These are phyloP conservation scores for Scortechinia acanthostroma DNA, from an alignment of 2,329 filamentous ascomycete species.

Conservation along the genomic window DNA sequence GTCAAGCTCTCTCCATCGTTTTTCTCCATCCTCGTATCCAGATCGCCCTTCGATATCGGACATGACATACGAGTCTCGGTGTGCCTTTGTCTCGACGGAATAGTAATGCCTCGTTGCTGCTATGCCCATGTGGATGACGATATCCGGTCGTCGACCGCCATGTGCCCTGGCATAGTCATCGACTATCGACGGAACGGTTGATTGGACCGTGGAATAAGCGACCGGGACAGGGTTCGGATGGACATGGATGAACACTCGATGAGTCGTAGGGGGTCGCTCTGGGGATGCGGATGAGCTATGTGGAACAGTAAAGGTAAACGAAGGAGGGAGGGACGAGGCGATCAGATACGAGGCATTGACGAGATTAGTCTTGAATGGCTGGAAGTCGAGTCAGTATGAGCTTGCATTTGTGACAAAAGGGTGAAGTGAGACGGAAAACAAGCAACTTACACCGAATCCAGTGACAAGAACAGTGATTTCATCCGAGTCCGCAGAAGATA, in stretches of 20 bases:
- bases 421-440: too few species aligned
- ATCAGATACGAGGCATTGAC: constrained; percentile 48
- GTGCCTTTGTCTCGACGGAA: constrained; percentile 37
- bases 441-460: neutral
- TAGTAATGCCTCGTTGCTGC: constrained; percentile 41
- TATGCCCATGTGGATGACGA: constrained; percentile 48
- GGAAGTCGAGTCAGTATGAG: constrained; percentile 1
- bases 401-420: too few species aligned
- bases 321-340: constrained; percentile 33
- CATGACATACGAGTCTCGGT: constrained; percentile 41
- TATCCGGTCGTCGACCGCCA: constrained; percentile 29
- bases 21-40: constrained; percentile 29
- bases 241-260: constrained; percentile 25
- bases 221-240: constrained; percentile 39
- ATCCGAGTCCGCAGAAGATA: neutral
- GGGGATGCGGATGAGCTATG: constrained; percentile 7
- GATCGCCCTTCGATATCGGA: constrained; percentile 35
- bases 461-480: neutral
- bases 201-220: constrained; percentile 37
- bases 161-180: constrained; percentile 23
- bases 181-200: constrained; percentile 33
- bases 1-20: constrained; percentile 25
- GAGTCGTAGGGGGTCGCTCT: constrained; percentile 15
- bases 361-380: constrained; percentile 42
- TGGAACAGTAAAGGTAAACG: constrained; percentile 18